phyloP scores from a whole-genome alignment of 148 eudicot species.

The Agrostemma githago region DNA sequence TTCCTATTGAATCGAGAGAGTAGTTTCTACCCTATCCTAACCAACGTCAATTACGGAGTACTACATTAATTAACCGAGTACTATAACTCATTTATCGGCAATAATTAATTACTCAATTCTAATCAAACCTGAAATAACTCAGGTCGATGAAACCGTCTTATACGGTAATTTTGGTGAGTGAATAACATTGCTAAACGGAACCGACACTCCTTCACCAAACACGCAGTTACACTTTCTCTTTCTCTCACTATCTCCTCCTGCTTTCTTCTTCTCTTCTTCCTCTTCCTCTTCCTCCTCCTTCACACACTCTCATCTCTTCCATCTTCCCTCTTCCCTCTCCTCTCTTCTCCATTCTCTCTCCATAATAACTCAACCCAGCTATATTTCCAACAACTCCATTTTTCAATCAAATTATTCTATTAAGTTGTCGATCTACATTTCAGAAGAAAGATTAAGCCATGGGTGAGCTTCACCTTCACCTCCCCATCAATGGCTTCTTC shows the following conservation, averaged over 20 bases:
- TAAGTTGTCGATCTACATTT: slow-evolving; percentile 18
- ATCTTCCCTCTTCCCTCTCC: slow-evolving; percentile 1
- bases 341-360: background rate
- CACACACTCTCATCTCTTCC: background rate
- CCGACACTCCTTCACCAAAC: slow-evolving; percentile 49
- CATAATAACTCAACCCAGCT: background rate
- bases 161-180: too few relatives aligned
- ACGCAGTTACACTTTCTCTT: slow-evolving; percentile 27
- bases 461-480: slow-evolving; percentile 26
- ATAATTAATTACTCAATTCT: too few relatives aligned
- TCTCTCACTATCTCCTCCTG: background rate
- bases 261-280: background rate
- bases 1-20: too few relatives aligned
- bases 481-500: slow-evolving; percentile 26
- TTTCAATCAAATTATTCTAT: background rate
- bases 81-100: too few relatives aligned
- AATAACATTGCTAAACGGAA: slow-evolving; percentile 12
- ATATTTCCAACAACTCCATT: background rate
- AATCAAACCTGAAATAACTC: too few relatives aligned
- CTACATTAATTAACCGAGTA: too few relatives aligned
- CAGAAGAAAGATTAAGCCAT: slow-evolving; percentile 19
- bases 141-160: too few relatives aligned
- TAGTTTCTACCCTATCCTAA: too few relatives aligned
- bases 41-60: too few relatives aligned
- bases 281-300: background rate